phyloP scores from a whole-genome alignment of 805 yeast genomes.

The Candida nitratophila region DNA sequence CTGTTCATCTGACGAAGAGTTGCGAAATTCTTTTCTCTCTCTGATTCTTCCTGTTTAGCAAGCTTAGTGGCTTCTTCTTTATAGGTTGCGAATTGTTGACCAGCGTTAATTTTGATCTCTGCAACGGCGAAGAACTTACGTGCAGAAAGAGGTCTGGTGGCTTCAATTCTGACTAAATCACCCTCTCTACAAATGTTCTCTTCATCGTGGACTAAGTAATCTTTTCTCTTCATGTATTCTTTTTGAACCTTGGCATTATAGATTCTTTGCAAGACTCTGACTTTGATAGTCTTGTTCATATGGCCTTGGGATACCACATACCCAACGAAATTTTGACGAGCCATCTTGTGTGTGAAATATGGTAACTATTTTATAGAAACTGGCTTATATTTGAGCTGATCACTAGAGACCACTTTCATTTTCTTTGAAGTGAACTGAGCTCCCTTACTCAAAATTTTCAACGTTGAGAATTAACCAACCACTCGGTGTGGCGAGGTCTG shows the following conservation, averaged over 20 bases:
- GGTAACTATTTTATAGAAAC: no score
- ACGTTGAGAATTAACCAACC: no score
- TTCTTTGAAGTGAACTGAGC: no score
- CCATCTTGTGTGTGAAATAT: constrained; percentile 39
- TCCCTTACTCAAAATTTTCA: not conserved
- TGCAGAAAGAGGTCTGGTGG: constrained; percentile 78
- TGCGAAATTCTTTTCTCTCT: constrained; percentile 35
- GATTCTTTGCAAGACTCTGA: constrained; percentile 71
- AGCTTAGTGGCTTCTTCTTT: constrained; percentile 63
- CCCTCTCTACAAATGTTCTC: constrained; percentile 89
- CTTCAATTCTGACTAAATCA: constrained; percentile 88
- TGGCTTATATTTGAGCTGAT: no score
- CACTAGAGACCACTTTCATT: no score
- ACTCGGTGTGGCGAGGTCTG: not conserved
- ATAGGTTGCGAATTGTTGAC: constrained; percentile 84
- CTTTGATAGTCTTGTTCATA: constrained; percentile 93
- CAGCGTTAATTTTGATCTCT: constrained; percentile 80
- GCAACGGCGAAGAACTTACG: constrained; percentile 86
- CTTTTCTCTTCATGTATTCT: constrained; percentile 71
- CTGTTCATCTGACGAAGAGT: constrained; percentile 26
- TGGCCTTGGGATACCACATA: constrained; percentile 93
- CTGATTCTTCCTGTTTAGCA: constrained; percentile 61
- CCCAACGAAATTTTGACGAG: constrained; percentile 86
- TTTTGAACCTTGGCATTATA: constrained; percentile 69
- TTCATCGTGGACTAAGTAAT: constrained; percentile 90